Evolutionary conservation across 495 filamentous ascomycete genomes (phyloP), one percentile per base, ranked within the genome.

Genomic region (Penicillium soppii): DNA sequence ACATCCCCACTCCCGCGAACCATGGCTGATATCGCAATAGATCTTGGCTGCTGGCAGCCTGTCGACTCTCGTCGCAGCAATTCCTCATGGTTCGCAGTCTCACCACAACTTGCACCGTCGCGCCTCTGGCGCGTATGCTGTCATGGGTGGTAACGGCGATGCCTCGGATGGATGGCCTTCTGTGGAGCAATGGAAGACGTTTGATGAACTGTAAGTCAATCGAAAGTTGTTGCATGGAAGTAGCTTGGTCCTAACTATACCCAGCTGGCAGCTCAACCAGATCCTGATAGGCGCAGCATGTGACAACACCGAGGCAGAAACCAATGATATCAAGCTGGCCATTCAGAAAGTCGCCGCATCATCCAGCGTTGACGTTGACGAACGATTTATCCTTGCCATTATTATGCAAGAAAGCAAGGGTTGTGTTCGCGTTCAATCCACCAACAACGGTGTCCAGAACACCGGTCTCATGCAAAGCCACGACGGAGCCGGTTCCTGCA

Each of bases 341-440:
- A 81, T 81, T 48, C 19, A 68, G 22, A 41, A 52, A 12, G 66
- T 80, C 10, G 62, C 78, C 10, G 20, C 25, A 2, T 54, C 55
- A 10, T 57, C 35, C 5, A 67, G 74, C 13, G 58, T 83, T 17
- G 76, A 82, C 13, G 58, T 83, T 17, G 76, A 82, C 50, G 67
- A 80, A 19, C 81, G 82, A 40, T 83, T 80, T 62, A 78, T 86
- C 52, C 60, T 86, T 49, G 74, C 77, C 2, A 67, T 81, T 45
- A 57, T 84, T 29, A 77, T 85, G 69, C 82, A 85, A 62, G 81
- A 85, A 56, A 75, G 69, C 65, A 75, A 74, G 50, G 82, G 82
- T 51, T 84, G 81, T 61, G 80, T 79, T 22, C 74, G 78, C 35
- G 76, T 68, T n/a, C 68, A 66, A 1, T 75, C 76, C 15, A 77